Evolutionary conservation across 495 filamentous ascomycete genomes (phyloP), one percentile per base, ranked within the genome.

Genomic region (Cercophora samala): DNA sequence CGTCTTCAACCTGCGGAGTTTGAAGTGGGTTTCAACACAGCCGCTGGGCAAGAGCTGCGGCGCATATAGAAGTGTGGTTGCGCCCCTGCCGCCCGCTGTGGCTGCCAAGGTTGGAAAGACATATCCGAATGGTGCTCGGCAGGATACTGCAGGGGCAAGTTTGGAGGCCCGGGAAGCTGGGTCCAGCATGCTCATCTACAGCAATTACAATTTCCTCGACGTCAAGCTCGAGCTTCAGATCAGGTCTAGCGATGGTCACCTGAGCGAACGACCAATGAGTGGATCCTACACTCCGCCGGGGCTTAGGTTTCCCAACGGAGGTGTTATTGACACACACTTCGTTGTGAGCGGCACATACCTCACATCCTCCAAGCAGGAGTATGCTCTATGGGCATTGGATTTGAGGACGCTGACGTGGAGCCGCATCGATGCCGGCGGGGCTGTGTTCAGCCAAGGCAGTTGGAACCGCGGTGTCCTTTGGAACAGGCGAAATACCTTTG

Each of bases 131-230:
- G 67, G 66, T 51, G 62, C 68, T 25, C 73, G 74, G 53, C 78
- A 77, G 21, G 75, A 81, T 22, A 68, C 70, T 0, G 70, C 70
- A 3, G 73, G 67, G n/a, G 77, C 80, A 53, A 77, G 78, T 64
- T 77, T 80, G 32, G 84, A 86, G 60, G 75, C 82, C 66, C 78
- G 81, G 69, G 86, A 90, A 42, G 84, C 89, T 3, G 87, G 85
- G 29, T 90, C 89, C 17, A 91, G 93, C 4, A 97, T 97, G 92
- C 84, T 99, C 62, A 96, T 99, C 32, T 99, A 99, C 76, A 98
- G 95, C 53, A 99, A 99, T 73, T 99, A 98, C 76, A 98, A 99
- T 76, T 99, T 99, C 75, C 76, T 98, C 51, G 93, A 98, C 68
- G 95, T 98, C 67, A 98, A 97, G 73, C 78, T 99, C 22, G 95